Evolutionary conservation across 805 yeast genomes (phyloP), one percentile per base, ranked within the genome.

Genomic region (Starmerella bombi): DNA sequence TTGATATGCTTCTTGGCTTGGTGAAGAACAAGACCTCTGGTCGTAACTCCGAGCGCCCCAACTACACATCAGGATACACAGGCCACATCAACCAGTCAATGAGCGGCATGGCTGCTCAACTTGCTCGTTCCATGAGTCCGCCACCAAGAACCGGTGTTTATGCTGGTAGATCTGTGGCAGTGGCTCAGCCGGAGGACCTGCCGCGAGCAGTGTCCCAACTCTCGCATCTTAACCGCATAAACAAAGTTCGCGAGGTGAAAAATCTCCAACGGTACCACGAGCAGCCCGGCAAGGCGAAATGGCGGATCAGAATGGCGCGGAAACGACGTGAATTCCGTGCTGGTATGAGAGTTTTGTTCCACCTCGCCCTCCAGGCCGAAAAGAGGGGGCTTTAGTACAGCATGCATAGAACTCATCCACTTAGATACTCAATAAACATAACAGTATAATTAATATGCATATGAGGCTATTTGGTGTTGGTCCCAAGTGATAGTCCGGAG

Each of bases 291-390:
- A 59, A 59, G 49, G 56, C 50, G 27, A 43, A 50, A 38, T 48
- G 46, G 44, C 48, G 62, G 32, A 50, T 58, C 32, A 32, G 51
- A 12, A 47, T 57, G 37, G 56, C 54, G 38, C 56, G 59, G 43
- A 48, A 52, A 36, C 49, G 54, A 35, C 50, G 62, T 14, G 53
- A 50, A 38, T 58, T 60, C 46, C 52, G 53, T 37, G 44, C 48
- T 30, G 62, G 62, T 33, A 57, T 59, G 38, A 51, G 58, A 31
- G 46, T 58, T 16, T 40, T 60, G 41, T 59, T 59, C 48, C 55
- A 48, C 20, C 49, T 60, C 10, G 62, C 59, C 15, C 39, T 49
- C 10, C 60, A 59, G 50, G 63, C 62, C 32, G 31, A 44, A 30
- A 44, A 44, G 32, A 41, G 50, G n/a, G 47, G 47, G 23, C 40